Percentiles rank a stretch among this genome's conserved stretches.
Conservation (phyloP, 305 asterid genomes). For the Solanum chacoense region DNA sequence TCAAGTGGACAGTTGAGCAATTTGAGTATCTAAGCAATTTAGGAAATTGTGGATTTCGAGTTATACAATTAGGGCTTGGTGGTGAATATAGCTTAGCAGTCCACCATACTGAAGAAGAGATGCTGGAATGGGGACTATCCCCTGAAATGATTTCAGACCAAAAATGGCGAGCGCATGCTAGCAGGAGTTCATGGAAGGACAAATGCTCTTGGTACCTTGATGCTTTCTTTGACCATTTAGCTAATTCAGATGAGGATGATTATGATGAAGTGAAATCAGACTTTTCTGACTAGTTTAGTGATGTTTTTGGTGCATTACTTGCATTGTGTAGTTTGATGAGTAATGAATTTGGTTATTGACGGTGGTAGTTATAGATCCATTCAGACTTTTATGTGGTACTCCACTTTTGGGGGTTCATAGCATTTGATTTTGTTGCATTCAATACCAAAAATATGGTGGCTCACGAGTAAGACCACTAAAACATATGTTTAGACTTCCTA, state of each 20-base stretch:
- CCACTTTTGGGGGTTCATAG: background rate
- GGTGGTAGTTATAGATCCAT: background rate
- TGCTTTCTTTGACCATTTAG: conserved; percentile 24
- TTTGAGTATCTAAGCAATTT: conserved; percentile 52
- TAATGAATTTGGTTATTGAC: background rate
- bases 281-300: background rate
- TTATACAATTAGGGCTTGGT: conserved; percentile 45
- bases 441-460: background rate
- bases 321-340: background rate
- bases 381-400: background rate
- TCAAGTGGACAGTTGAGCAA: conserved; percentile 62
- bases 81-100: conserved; percentile 69
- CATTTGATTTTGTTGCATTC: background rate
- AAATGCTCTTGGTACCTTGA: conserved; percentile 34
- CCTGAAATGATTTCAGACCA: conserved; percentile 62
- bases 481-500: background rate
- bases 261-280: conserved; percentile 1
- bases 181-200: conserved; percentile 25
- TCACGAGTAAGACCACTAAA: background rate
- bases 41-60: conserved; percentile 47
- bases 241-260: conserved; percentile 27
- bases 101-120: conserved; percentile 51
- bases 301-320: background rate
- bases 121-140: conserved; percentile 61
- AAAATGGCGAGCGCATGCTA: conserved; percentile 34